Conservation (phyloP, 2,329 filamentous ascomycete genomes). For the Curvularia spicifera region DNA sequence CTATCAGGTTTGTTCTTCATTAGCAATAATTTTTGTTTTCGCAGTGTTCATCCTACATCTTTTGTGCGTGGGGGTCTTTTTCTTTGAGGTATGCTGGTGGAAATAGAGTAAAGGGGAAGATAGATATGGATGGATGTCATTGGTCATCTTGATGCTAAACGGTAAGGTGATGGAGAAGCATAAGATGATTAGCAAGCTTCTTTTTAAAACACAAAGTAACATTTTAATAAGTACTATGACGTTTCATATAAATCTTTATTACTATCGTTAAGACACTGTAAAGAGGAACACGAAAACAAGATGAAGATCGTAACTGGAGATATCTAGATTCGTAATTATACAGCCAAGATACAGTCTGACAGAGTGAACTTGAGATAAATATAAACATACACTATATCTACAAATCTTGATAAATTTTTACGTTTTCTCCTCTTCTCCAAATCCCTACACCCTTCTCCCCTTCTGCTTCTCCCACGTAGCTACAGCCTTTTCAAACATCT, state of each 20-base stretch:
- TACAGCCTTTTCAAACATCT: constrained; percentile 72
- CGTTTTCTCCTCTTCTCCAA: background rate
- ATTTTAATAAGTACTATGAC: background rate
- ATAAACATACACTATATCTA: background rate
- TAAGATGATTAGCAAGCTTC: no score
- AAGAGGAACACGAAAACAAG: background rate
- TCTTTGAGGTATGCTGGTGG: no score
- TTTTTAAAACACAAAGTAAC: no score
- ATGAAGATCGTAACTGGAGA: background rate
- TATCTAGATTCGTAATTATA: background rate
- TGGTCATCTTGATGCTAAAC: no score
- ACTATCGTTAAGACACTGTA: no score
- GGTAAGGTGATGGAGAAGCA: no score
- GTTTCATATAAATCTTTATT: background rate
- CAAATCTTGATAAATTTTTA: background rate
- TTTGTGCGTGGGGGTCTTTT: no score
- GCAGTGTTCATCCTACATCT: no score
- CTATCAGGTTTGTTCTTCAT: no score
- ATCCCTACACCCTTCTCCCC: constrained; percentile 19
- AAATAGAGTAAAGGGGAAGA: no score
- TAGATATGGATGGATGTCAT: no score
- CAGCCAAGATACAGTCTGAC: background rate
- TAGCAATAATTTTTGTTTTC: no score
- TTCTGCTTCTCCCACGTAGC: constrained; percentile 39
- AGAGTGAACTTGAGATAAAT: background rate